Evolutionary conservation across 2,329 filamentous ascomycete genomes (phyloP), one percentile per base, ranked within the genome.

Genomic region (Stagonosporopsis cucurbitacearum): DNA sequence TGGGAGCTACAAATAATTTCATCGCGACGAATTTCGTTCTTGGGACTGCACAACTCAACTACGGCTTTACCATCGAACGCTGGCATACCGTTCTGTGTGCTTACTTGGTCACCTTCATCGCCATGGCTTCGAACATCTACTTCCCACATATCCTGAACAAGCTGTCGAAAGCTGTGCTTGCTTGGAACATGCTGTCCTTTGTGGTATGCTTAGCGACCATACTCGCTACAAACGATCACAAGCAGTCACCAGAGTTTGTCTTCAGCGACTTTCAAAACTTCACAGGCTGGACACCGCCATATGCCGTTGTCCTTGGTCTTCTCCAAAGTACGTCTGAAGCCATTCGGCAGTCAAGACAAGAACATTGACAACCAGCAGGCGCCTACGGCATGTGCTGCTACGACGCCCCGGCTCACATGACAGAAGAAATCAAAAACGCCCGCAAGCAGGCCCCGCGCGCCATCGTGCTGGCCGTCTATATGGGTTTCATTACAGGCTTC

Each of bases 11-110:
- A 0, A 84, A 84, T 63, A 82, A 82, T 64, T 84, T 80, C 53
- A 80, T 85, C 50, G 76, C 75, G 0, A 80, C 82, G 15, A 84
- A 85, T 54, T 85, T 85, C 67, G 72, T 85, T 28, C 78, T 85
- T 1, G 83, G 82, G 4, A 78, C 81, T 60, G 81, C 80, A 9
- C 82, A 84, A 35, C 72, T 86, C 6, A 80, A 81, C 46, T 78
- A 82, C 53, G 69, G 70, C 9, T 86, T 81, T 57, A 77, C 70
- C 1, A 85, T 85, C 50, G 72, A 84, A 59, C 75, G 83, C 32
- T 86, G 83, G 83, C 83, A 85, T 57, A 82, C 80, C 0, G 81
- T 84, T 0, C 72, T 85, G 2, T 74, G 85, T 0, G 77, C 82
- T 3, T 85, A 84, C 55, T 66, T 77, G 8, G 75, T 84, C 32